Conservation (phyloP, 768 basidiomycete species). For the Daedaleopsis sinensis region DNA sequence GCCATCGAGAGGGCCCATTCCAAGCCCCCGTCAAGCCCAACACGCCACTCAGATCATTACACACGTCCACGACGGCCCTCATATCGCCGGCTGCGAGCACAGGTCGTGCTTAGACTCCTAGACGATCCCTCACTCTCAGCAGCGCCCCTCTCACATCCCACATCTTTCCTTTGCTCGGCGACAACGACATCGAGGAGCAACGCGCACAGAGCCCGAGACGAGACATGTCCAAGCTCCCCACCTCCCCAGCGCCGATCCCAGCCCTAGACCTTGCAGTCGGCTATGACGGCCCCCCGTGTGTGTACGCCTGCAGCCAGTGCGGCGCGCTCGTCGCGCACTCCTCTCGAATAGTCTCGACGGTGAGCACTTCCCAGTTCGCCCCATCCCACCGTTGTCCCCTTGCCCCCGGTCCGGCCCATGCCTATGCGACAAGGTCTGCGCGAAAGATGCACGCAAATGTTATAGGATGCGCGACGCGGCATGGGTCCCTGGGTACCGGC, state of each 20-base stretch:
- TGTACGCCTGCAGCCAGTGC: conserved; percentile 15
- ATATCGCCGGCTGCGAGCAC: background rate
- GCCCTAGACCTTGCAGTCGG: background rate
- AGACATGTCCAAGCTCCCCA: conserved; percentile 1
- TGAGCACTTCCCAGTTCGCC: conserved; percentile 26
- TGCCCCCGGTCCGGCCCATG: background rate
- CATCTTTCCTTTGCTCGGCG: background rate
- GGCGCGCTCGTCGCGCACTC: conserved; percentile 15
- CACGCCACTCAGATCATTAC: background rate
- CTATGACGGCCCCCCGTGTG: conserved; percentile 12
- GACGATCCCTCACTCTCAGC: background rate
- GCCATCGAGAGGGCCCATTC: background rate
- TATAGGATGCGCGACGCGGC: too few species aligned
- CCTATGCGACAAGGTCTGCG: background rate
- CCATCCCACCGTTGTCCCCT: background rate
- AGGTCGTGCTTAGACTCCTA: too few species aligned
- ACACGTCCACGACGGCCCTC: background rate
- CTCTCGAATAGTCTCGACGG: conserved; percentile 22
- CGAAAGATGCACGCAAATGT: too few species aligned
- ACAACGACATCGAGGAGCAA: background rate
- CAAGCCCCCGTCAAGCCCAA: background rate
- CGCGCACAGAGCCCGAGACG: too few species aligned
- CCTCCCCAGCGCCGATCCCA: background rate
- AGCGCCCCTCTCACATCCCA: background rate
- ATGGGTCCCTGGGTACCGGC: too few species aligned